A percentile compares a stretch with the other conserved stretches of the same genome.
Conservation (phyloP, 2,329 filamentous ascomycete genomes). For the Diaporthe sp. region DNA sequence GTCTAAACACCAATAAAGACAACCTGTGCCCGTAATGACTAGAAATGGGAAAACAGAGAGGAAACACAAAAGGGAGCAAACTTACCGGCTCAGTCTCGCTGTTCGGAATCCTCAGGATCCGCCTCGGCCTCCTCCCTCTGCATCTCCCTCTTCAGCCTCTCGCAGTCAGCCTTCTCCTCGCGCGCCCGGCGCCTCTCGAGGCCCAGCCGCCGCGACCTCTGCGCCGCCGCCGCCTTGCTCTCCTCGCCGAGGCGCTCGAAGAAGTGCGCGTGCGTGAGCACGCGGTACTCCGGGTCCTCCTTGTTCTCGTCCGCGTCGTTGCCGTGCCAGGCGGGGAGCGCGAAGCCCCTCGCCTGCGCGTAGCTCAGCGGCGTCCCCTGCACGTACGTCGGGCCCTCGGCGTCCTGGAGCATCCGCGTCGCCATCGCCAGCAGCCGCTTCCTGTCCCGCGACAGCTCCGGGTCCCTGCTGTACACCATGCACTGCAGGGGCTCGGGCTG, state of each 20-base stretch:
- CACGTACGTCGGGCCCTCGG: background rate
- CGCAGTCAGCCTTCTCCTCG: background rate
- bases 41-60: background rate
- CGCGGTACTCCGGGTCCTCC: background rate
- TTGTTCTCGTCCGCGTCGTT: background rate
- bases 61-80: background rate
- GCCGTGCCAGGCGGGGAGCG: background rate
- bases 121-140: background rate
- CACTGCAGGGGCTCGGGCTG: background rate
- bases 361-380: background rate
- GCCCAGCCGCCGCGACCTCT: background rate
- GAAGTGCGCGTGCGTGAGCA: background rate
- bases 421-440: background rate
- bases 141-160: background rate
- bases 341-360: background rate
- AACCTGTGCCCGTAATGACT: background rate
- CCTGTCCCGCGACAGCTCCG: background rate
- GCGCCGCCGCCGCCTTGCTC: background rate
- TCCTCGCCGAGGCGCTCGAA: background rate
- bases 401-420: background rate
- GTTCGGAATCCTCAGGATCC: too few species aligned
- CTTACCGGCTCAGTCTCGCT: background rate
- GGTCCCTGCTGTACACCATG: slow-evolving; percentile 1
- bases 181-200: background rate
- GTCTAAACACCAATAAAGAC: background rate